Evolutionary conservation across 2,329 filamentous ascomycete species (phyloP).

Genomic region (Aureobasidium namibiae): DNA sequence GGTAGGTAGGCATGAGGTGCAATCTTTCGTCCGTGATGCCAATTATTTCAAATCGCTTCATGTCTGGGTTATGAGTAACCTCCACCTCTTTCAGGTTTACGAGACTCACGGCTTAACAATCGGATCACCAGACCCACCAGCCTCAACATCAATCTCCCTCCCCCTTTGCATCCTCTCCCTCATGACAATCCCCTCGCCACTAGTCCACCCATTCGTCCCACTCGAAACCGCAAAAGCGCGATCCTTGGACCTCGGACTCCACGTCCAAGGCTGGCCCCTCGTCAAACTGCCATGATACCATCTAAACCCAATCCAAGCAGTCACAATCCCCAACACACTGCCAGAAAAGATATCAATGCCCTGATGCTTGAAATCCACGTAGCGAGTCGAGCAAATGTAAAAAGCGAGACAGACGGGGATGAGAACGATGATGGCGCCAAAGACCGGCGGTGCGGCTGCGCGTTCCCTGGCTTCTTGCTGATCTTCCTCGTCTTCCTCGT

Average conservation of each 20-base stretch:
- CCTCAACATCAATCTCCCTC: constrained; percentile 4
- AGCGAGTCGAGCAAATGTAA: constrained; percentile 79
- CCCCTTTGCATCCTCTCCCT: constrained; percentile 4
- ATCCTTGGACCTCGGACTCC: constrained; percentile 66
- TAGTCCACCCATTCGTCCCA: constrained; percentile 6
- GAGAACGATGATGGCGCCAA: constrained; percentile 62
- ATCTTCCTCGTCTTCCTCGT: not conserved
- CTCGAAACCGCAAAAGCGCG: constrained; percentile 51
- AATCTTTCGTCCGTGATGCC: too few species aligned
- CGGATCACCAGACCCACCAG: not conserved
- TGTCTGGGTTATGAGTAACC: too few species aligned
- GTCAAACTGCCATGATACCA: constrained; percentile 78
- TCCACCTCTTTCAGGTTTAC: too few species aligned
- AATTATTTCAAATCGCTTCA: too few species aligned
- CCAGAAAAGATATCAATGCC: constrained; percentile 89
- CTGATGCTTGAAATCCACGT: constrained; percentile 81
- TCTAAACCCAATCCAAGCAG: constrained; percentile 67
- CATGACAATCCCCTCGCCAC: not conserved
- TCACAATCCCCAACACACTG: constrained; percentile 65
- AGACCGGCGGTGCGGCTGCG: constrained; percentile 68
- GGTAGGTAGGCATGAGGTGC: too few species aligned
- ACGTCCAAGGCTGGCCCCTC: constrained; percentile 79
- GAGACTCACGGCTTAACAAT: not conserved
- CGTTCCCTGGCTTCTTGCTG: constrained; percentile 9
- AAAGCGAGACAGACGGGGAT: constrained; percentile 66